Percentiles rank a stretch among this genome's conserved stretches.
Evolutionary conservation across 1,139 yeast species (phyloP).

Genomic region (Diutina siamensis): DNA sequence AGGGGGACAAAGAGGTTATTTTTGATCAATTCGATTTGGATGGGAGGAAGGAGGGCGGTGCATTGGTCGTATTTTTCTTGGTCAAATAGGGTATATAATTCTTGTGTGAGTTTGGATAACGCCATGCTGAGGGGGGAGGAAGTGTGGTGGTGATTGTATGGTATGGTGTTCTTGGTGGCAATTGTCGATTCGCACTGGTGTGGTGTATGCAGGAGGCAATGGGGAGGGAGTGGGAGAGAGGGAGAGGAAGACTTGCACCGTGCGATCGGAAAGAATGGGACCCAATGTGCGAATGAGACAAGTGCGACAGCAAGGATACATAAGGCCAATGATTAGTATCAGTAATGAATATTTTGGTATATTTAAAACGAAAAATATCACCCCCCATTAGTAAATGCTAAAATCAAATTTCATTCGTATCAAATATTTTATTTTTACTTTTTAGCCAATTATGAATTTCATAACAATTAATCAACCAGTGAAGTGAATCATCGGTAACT

Average conservation of each 20-base stretch:
- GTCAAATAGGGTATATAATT: conserved; percentile 55
- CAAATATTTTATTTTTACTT: no score
- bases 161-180: neutral
- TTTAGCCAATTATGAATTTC: no score
- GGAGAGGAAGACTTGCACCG: neutral
- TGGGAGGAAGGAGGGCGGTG: conserved; percentile 48
- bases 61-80: conserved; percentile 51
- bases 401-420: no score
- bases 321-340: no score
- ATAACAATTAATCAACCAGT: no score
- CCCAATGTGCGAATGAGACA: no score
- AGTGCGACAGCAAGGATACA: no score
- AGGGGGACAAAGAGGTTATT: conserved; percentile 71
- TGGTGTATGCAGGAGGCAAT: neutral
- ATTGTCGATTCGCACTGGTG: neutral
- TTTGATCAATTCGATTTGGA: conserved; percentile 71
- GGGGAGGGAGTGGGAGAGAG: neutral
- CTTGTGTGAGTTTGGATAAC: conserved; percentile 45
- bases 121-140: conserved; percentile 18
- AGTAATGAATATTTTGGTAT: no score
- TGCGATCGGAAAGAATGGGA: no score
- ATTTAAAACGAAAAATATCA: no score
- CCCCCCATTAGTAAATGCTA: no score
- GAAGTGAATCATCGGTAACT: no score
- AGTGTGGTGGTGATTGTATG: neutral